Conservation (phyloP, 2,329 filamentous ascomycete species). For the Fusarium bulbicola region DNA sequence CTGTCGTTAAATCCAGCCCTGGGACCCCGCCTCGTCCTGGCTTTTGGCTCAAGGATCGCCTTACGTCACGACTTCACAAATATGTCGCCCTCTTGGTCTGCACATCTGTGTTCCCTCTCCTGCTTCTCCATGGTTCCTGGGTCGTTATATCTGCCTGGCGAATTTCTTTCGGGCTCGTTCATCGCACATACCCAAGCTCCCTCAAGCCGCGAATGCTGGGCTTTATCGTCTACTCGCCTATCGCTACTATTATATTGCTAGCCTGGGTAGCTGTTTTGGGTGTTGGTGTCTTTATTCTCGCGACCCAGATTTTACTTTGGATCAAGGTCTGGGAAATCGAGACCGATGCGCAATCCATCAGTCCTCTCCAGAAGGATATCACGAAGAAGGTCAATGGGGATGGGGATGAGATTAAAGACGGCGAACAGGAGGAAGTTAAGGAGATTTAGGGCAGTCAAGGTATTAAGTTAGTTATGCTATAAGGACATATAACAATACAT, state of each 20-base stretch:
- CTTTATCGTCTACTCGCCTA: constrained; percentile 5
- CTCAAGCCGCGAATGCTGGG: constrained; percentile 7
- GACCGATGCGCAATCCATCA: background rate
- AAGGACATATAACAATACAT: too few relatives aligned
- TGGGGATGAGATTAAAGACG: background rate
- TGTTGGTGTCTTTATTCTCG: background rate
- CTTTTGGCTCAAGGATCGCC: background rate
- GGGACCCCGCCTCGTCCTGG: background rate
- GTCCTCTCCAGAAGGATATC: background rate
- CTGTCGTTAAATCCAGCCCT: background rate
- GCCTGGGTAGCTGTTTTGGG: background rate
- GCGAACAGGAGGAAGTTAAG: background rate
- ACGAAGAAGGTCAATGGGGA: background rate
- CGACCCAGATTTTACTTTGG: background rate
- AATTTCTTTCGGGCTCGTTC: constrained; percentile 1
- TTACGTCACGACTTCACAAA: constrained; percentile 11
- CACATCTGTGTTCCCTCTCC: background rate
- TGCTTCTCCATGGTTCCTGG: constrained; percentile 17
- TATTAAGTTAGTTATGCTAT: too few relatives aligned
- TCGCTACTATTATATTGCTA: background rate
- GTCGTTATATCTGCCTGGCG: constrained; percentile 21
- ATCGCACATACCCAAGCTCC: constrained; percentile 11
- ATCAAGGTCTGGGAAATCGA: constrained; percentile 2
- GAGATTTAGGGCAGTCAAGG: background rate
- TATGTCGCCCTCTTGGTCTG: background rate